A percentile compares a stretch with the other conserved stretches of the same genome.
Conservation (phyloP, 768 basidiomycete species). For the Termitomyces eurrhizus region DNA sequence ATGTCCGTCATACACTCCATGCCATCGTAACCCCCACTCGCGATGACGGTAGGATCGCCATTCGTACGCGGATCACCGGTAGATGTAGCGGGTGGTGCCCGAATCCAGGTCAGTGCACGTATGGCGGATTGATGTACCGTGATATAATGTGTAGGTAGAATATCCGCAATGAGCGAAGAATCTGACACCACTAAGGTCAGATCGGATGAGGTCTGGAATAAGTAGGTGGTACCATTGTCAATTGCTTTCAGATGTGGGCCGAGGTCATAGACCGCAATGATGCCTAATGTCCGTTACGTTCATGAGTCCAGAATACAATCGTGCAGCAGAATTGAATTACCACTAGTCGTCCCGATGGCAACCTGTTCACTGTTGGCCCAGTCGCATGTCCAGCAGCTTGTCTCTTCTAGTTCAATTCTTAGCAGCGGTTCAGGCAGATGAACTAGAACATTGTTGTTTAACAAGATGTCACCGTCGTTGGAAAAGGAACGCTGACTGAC, state of each 20-base stretch:
- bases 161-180: slow-evolving; percentile 27
- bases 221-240: slow-evolving; percentile 26
- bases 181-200: slow-evolving; percentile 13
- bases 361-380: slow-evolving; percentile 87
- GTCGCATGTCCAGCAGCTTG: slow-evolving; percentile 76
- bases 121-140: slow-evolving; percentile 77
- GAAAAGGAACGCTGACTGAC: slow-evolving; percentile 31
- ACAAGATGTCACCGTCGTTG: not conserved
- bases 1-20: slow-evolving; percentile 74
- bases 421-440: slow-evolving; percentile 60
- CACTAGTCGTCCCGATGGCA: slow-evolving; percentile 82
- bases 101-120: slow-evolving; percentile 72
- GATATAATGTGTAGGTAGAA: slow-evolving; percentile 71
- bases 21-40: slow-evolving; percentile 81
- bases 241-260: slow-evolving; percentile 35
- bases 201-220: not conserved
- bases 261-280: slow-evolving; percentile 56
- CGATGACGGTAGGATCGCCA: slow-evolving; percentile 67
- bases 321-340: slow-evolving; percentile 32
- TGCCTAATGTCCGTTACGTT: slow-evolving; percentile 51
- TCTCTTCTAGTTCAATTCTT: slow-evolving; percentile 71
- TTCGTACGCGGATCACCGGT: slow-evolving; percentile 42
- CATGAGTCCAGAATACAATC: slow-evolving; percentile 48
- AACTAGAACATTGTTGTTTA: slow-evolving; percentile 34
- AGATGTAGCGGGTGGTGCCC: slow-evolving; percentile 51